Evolutionary conservation across 208 protist genomes (phyloP), one percentile per base, ranked within the genome.

Genomic region (Strigomonas culicis): DNA sequence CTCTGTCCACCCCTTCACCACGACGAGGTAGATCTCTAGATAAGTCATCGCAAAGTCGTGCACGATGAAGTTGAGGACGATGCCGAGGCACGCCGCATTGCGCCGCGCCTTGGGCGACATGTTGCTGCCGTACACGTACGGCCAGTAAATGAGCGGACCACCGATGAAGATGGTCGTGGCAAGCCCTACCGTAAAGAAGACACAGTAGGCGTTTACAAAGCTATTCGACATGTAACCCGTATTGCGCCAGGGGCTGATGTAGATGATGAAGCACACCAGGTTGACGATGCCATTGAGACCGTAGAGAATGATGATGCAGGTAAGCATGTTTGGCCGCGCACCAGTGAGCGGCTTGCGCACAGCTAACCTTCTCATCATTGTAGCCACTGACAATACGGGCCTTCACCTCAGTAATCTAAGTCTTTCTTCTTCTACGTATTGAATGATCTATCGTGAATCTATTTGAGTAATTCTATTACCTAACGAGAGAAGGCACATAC

Each of bases 1-100:
- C 46, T 84, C 66, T 2, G 49, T 73, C 70, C 73, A 87, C 34
- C 90, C 82, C 36, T 77, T 76, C 46, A 56, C 62, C 57, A 70
- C 80, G 32, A 87, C 73, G n/a, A 92, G 64, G 69, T 80, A 92
- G 50, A 93, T 65, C 52, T 93, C 84, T 31, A 95, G 57, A 79
- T 80, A 89, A 53, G 71, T 69, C 70, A 90, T 75, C 25, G 90
- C 80, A 32, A 95, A 79, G 46, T 80, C 82, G 50, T 92, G 82
- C 2, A 79, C 32, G 11, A 92, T 59, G 61, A 95, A 90, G 25
- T 74, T 86, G 47, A 86, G 70, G 30, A 68, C 39, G 22, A 93
- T 71, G 39, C 57, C 79, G 3, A 89, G 39, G 32, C 63, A 80
- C n/a, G 72, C 28, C 4, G 68, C 59, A 53, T 90, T 86, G 41